Evolutionary conservation across 2,329 filamentous ascomycete genomes (phyloP).

Genomic region (Fusarium sp.): DNA sequence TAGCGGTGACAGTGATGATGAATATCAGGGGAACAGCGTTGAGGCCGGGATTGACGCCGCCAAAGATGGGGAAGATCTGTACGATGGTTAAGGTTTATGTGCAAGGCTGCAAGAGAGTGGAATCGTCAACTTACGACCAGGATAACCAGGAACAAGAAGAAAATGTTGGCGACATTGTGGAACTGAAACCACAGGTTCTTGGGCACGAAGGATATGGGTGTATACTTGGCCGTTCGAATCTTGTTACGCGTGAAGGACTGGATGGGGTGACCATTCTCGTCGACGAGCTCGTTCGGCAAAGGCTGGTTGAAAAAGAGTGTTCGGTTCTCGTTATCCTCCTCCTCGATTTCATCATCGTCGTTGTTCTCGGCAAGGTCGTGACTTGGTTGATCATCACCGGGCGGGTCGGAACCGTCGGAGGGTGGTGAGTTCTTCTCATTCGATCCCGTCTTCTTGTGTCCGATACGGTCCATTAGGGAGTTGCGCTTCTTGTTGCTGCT

Average conservation of each 20-base stretch:
- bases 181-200: conserved; percentile 99
- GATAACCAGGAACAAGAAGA: conserved; percentile 97
- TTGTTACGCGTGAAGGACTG: conserved; percentile 88
- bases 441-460: conserved; percentile 69
- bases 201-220: conserved; percentile 90
- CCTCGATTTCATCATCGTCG: conserved; percentile 48
- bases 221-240: conserved; percentile 98
- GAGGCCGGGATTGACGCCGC: conserved; percentile 87
- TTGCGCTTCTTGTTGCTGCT: conserved; percentile 82
- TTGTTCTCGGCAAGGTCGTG: conserved; percentile 47
- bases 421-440: conserved; percentile 75
- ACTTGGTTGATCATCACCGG: conserved; percentile 37
- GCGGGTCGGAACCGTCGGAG: conserved; percentile 44
- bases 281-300: conserved; percentile 77
- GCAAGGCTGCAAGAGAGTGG: background rate
- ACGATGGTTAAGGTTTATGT: conserved; percentile 32
- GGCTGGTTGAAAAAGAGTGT: conserved; percentile 88
- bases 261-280: conserved; percentile 81
- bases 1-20: conserved; percentile 86
- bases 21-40: conserved; percentile 93
- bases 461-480: conserved; percentile 81
- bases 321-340: conserved; percentile 59
- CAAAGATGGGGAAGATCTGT: conserved; percentile 96
- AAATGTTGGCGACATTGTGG: conserved; percentile 98
- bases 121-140: conserved; percentile 75